Percentiles rank a stretch among this genome's conserved stretches.
phyloP scores from a whole-genome alignment of 225 moss, liverwort and hornwort genomes.

The Antitrichia curtipendula region DNA sequence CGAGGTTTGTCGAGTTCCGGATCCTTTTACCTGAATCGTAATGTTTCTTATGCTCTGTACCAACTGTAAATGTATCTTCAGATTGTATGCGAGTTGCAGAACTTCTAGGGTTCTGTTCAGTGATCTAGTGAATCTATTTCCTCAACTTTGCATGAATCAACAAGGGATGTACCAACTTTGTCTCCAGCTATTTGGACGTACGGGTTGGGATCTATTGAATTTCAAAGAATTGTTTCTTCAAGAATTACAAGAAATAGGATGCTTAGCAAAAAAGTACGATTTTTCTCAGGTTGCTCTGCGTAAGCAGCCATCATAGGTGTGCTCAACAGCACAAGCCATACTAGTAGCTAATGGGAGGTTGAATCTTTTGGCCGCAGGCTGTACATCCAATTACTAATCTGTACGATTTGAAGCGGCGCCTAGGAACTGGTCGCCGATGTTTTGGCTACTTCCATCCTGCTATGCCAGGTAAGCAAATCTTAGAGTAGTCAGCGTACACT shows the following conservation, averaged over 20 bases:
- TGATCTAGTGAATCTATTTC: neutral
- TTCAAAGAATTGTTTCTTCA: neutral
- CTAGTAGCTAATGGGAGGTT: neutral
- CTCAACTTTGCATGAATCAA: neutral
- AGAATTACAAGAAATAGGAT: neutral
- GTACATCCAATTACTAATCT: constrained; percentile 82
- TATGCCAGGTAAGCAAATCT: constrained; percentile 51
- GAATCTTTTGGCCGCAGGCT: constrained; percentile 33
- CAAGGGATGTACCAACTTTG: neutral
- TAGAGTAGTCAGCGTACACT: neutral
- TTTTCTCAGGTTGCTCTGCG: neutral
- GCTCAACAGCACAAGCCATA: neutral
- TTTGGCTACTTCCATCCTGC: constrained; percentile 93
- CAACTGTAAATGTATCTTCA: neutral
- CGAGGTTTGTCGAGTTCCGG: constrained; percentile 30
- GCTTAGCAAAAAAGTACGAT: neutral
- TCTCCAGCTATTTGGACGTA: neutral
- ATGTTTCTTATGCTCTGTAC: neutral
- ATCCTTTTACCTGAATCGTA: neutral
- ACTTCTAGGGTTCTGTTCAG: neutral
- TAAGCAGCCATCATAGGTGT: neutral
- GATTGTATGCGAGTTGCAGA: neutral
- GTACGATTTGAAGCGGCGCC: constrained; percentile 76
- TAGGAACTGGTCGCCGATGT: constrained; percentile 74
- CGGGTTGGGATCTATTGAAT: neutral